Base-by-base conservation (phyloP, 2,329 filamentous ascomycete genomes). In the Monosporascus sp. region DNA sequence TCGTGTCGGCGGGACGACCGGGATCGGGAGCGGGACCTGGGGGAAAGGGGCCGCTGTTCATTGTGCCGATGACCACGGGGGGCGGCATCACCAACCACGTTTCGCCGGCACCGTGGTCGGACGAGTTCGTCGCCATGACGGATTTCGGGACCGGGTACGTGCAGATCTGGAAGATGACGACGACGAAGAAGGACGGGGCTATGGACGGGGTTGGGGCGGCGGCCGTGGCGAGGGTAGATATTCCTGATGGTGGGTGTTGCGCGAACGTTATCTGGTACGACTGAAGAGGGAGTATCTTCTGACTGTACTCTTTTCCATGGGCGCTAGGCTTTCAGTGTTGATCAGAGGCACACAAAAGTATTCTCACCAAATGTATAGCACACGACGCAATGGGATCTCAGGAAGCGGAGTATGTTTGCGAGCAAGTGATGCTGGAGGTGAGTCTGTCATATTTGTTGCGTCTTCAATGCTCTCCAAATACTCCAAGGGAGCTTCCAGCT, bases 401-500 rank as follows among this genome's bases (percentile, higher is more conserved):
- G 9, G 9, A 11, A 31, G 27, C 27, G 3, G 27, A 31, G 9
- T 31, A 31, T 9, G 27, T 31, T 31, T 31, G 27, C 8, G 27
- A 5, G 7, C 8, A 31, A 31, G 5, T 31, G 3, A 31, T 11
- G 27, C 9, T 31, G 9, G 27, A 43, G 20, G 4, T 44, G 41
- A 18, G 24, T 24, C 22, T 27, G 22, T 68, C 61, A 83, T 61
- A 83, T 71, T 56, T 72, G 69, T 46, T 77, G 68, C 25, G 73
- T 76, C n/a, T 73, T 78, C 11, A 77, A 61, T 3, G 80, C 74
- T 51, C 76, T 74, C 78, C 80, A 84, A 18, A 85, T 69, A 56
- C 82, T 88, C 85, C 89, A 96, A 0, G 94, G 91, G 56, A 97
- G 70, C 66, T 83, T 92, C 94, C 94, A 97, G 58, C 67, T 82